These are phyloP conservation scores for Amanita molliuscula DNA, from an alignment of 768 basidiomycete genomes.

Conservation along the genomic window DNA sequence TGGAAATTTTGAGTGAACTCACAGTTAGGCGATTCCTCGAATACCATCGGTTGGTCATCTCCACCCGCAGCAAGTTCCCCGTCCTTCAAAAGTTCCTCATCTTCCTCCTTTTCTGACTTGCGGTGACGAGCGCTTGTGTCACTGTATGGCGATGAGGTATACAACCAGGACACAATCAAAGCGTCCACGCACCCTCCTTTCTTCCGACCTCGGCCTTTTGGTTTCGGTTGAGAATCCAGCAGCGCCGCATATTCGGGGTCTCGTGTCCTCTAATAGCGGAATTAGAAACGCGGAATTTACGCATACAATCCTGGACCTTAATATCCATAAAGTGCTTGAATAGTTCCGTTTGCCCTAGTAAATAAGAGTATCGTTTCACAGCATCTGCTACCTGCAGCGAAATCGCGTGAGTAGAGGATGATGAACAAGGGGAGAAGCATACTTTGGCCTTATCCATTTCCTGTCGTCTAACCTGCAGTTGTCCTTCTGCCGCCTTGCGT, in stretches of 20 bases:
- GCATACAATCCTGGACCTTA: slow-evolving; percentile 45
- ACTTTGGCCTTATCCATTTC: slow-evolving; percentile 89
- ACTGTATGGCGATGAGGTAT: slow-evolving; percentile 22
- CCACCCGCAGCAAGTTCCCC: slow-evolving; percentile 72
- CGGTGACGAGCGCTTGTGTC: slow-evolving; percentile 76
- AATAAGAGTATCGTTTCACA: slow-evolving; percentile 92
- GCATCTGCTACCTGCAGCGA: slow-evolving; percentile 70
- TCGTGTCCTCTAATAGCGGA: slow-evolving; percentile 52
- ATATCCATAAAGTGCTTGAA: slow-evolving; percentile 98
- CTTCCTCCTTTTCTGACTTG: slow-evolving; percentile 97
- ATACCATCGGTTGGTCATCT: slow-evolving; percentile 86
- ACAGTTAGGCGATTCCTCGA: slow-evolving; percentile 93
- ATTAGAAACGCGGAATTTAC: slow-evolving; percentile 2
- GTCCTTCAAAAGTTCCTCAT: slow-evolving; percentile 88
- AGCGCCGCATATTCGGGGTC: slow-evolving; percentile 91
- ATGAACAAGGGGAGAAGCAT: slow-evolving; percentile 5
- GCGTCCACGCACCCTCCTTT: slow-evolving; percentile 41
- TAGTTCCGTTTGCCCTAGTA: slow-evolving; percentile 95
- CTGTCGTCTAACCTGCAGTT: slow-evolving; percentile 60
- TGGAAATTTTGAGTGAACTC: slow-evolving; percentile 16
- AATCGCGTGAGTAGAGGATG: slow-evolving; percentile 10
- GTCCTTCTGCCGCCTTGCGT: slow-evolving; percentile 61
- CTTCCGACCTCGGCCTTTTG: slow-evolving; percentile 78
- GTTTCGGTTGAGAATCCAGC: slow-evolving; percentile 79
- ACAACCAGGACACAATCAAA: neutral